Conservation (phyloP, 2,329 filamentous ascomycete species). For the Fusarium sp. region DNA sequence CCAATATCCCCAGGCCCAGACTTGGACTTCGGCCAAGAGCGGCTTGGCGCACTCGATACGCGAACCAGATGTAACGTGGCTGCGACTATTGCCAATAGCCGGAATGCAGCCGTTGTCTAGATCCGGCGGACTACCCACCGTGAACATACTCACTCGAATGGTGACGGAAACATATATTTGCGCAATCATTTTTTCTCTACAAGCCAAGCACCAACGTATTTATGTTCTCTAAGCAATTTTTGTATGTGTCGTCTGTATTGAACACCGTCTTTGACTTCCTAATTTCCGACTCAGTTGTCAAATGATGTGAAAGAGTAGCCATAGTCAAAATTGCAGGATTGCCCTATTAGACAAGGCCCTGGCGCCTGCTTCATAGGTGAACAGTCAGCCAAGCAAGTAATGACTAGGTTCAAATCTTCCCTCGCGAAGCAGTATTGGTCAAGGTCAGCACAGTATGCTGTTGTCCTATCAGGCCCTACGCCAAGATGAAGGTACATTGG, state of each 20-base stretch:
- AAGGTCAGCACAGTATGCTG: no score
- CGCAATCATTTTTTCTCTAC: background rate
- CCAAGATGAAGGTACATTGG: background rate
- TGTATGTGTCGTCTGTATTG: background rate
- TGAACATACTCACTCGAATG: background rate
- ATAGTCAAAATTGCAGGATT: background rate
- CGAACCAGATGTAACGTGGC: background rate
- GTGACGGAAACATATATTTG: background rate
- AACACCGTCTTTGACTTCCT: background rate
- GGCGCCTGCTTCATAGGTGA: background rate
- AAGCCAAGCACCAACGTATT: no score
- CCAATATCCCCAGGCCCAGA: background rate
- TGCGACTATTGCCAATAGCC: background rate
- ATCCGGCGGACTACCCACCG: background rate
- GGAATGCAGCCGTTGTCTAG: background rate
- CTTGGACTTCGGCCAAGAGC: background rate
- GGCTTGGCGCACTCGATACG: background rate
- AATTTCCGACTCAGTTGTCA: background rate
- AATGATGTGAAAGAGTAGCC: background rate
- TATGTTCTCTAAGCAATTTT: background rate
- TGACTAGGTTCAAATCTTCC: background rate
- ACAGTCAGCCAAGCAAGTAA: background rate
- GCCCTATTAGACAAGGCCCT: fast-evolving
- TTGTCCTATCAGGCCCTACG: background rate
- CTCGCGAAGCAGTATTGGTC: background rate